Evolutionary conservation across 2,329 filamentous ascomycete species (phyloP).

Genomic region (Amylocarpus encephaloides): DNA sequence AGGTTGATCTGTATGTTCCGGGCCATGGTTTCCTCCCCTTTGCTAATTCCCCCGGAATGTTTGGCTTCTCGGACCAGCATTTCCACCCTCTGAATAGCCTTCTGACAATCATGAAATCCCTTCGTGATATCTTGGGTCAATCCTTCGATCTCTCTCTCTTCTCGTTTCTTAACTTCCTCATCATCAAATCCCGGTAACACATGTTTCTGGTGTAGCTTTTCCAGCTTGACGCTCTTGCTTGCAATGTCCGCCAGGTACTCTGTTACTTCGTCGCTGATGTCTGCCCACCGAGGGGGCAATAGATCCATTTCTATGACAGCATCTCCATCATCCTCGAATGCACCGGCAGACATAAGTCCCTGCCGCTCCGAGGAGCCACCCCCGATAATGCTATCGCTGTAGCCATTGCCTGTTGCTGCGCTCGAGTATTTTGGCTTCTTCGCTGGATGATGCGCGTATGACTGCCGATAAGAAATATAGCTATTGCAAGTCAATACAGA

Average conservation of each 20-base stretch:
- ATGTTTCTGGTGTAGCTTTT: slow-evolving; percentile 94
- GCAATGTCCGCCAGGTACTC: slow-evolving; percentile 76
- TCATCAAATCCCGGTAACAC: slow-evolving; percentile 95
- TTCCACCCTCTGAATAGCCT: slow-evolving; percentile 81
- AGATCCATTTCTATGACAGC: slow-evolving; percentile 98
- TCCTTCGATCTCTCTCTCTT: slow-evolving; percentile 84
- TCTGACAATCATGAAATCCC: slow-evolving; percentile 84
- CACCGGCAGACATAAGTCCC: slow-evolving; percentile 75
- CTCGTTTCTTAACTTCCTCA: slow-evolving; percentile 77
- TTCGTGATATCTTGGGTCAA: slow-evolving; percentile 87
- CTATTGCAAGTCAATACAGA: slow-evolving; percentile 42
- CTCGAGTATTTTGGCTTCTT: slow-evolving; percentile 67
- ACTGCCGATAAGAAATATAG: slow-evolving; percentile 98
- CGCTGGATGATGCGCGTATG: slow-evolving; percentile 88
- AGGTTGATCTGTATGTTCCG: slow-evolving; percentile 91
- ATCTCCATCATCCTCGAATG: slow-evolving; percentile 81
- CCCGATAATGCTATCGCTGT: slow-evolving; percentile 52
- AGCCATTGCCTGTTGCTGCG: slow-evolving; percentile 43
- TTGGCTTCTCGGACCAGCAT: slow-evolving; percentile 77
- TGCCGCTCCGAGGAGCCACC: slow-evolving; percentile 55
- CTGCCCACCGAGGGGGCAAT: slow-evolving; percentile 89
- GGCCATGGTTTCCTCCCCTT: slow-evolving; percentile 90
- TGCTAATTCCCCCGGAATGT: slow-evolving; percentile 63
- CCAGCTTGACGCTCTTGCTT: slow-evolving; percentile 74
- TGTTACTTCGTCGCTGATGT: slow-evolving; percentile 87